Conservation (phyloP, 352 stramenopile species). For the Globisporangium viniferum region DNA sequence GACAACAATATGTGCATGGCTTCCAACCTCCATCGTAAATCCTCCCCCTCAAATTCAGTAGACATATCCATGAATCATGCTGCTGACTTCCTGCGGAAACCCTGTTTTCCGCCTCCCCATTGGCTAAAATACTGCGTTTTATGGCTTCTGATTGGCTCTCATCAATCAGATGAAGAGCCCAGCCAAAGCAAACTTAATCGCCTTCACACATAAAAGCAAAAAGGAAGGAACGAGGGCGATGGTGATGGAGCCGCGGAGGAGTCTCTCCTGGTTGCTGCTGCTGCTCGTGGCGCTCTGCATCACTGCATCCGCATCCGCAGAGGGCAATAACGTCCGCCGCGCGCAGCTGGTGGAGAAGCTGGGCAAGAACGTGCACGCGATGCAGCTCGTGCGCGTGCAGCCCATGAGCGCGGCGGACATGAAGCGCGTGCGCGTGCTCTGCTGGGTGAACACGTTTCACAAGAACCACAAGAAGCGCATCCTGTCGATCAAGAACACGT, state of each 20-base stretch:
- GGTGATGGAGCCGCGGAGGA: neutral
- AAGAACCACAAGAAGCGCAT: constrained; percentile 64
- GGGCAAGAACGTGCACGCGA: constrained; percentile 62
- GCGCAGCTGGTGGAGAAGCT: constrained; percentile 36
- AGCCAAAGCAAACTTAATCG: neutral
- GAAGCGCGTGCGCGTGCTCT: constrained; percentile 58
- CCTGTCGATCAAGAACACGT: constrained; percentile 68
- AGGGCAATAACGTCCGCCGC: neutral
- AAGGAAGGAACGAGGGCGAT: neutral
- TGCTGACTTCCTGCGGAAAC: neutral
- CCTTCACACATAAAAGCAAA: neutral
- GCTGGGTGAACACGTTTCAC: constrained; percentile 86
- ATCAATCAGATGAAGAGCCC: neutral
- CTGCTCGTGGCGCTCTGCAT: constrained; percentile 1
- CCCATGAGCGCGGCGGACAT: constrained; percentile 35
- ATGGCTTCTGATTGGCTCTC: neutral
- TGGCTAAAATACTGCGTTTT: neutral
- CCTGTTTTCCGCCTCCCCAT: neutral
- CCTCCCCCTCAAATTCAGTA: neutral
- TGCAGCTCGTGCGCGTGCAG: constrained; percentile 67
- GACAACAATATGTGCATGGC: neutral
- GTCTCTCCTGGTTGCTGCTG: neutral
- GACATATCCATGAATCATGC: neutral
- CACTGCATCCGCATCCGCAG: neutral
- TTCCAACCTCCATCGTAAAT: neutral